Evolutionary conservation across 768 basidiomycete genomes (phyloP).

Genomic region (Tubosaeta sp.): DNA sequence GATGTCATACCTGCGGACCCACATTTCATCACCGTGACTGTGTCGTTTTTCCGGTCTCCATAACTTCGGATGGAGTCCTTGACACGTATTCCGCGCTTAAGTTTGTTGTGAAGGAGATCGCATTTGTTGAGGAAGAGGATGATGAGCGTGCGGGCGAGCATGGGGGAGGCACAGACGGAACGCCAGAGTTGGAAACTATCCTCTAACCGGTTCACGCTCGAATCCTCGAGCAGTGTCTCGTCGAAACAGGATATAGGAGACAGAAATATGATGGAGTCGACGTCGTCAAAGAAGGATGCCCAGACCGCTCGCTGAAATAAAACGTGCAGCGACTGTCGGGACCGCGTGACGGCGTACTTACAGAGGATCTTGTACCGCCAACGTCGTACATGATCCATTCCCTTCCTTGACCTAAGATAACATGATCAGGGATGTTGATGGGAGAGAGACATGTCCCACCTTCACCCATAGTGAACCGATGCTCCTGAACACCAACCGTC

Average conservation of each 20-base stretch:
- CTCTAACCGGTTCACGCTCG: constrained; percentile 66
- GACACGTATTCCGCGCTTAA: constrained; percentile 62
- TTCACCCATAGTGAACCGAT: constrained; percentile 60
- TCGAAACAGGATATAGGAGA: constrained; percentile 74
- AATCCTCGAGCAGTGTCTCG: constrained; percentile 70
- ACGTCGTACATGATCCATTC: constrained; percentile 85
- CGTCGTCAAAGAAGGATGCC: constrained; percentile 80
- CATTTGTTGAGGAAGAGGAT: constrained; percentile 62
- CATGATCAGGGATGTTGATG: neutral
- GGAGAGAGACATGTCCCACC: constrained; percentile 33
- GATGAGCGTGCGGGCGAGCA: constrained; percentile 55
- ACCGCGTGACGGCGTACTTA: constrained; percentile 26
- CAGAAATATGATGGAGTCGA: constrained; percentile 82
- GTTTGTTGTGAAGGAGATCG: constrained; percentile 68
- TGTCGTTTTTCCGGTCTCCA: constrained; percentile 68
- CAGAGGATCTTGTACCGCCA: constrained; percentile 68
- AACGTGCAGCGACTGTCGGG: constrained; percentile 5
- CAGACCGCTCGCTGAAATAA: constrained; percentile 59
- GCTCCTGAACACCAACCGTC: constrained; percentile 76
- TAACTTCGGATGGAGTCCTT: constrained; percentile 69
- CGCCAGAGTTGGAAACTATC: constrained; percentile 76
- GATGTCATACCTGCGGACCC: constrained; percentile 22
- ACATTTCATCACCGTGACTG: constrained; percentile 68
- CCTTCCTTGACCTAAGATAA: constrained; percentile 47
- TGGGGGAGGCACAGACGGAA: constrained; percentile 63